phyloP scores from a whole-genome alignment of 345 rosid genomes.

The Cochlearia excelsa region DNA sequence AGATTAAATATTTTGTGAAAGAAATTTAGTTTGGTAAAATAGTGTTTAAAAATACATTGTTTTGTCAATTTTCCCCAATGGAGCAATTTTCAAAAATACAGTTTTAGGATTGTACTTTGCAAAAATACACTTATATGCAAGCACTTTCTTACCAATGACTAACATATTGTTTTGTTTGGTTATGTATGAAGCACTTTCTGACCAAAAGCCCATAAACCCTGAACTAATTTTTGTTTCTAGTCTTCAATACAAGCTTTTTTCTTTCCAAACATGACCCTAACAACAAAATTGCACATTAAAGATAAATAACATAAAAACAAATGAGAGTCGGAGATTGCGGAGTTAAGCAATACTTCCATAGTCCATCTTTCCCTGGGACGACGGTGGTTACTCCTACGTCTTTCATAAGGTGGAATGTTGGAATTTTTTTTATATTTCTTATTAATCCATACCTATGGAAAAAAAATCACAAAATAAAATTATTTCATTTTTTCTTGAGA shows the following conservation, averaged over 20 bases:
- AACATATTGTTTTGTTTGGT: slow-evolving; percentile 18
- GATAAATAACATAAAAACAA: slow-evolving; percentile 33
- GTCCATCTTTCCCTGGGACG: slow-evolving; percentile 89
- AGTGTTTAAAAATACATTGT: too few relatives aligned
- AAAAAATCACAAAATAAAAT: too few relatives aligned
- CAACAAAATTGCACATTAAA: slow-evolving; percentile 43
- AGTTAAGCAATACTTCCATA: slow-evolving; percentile 75
- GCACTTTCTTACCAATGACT: background rate
- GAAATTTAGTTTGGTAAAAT: too few relatives aligned
- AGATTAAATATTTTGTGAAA: too few relatives aligned
- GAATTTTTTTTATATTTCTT: too few relatives aligned
- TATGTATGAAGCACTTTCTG: slow-evolving; percentile 33
- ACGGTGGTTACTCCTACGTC: slow-evolving; percentile 76
- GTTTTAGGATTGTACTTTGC: too few relatives aligned
- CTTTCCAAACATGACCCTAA: slow-evolving; percentile 47
- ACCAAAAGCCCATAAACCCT: slow-evolving; percentile 60
- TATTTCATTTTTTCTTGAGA: too few relatives aligned
- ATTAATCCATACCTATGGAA: too few relatives aligned
- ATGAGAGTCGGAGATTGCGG: slow-evolving; percentile 32
- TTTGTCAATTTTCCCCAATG: too few relatives aligned
- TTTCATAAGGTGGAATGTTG: slow-evolving; percentile 39
- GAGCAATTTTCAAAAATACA: too few relatives aligned
- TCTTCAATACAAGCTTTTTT: slow-evolving; percentile 39
- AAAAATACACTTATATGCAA: too few relatives aligned
- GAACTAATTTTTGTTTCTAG: slow-evolving; percentile 40